These are phyloP conservation scores for Vigna hirtella DNA, from an alignment of 306 rosid genomes.

Conservation along the genomic window DNA sequence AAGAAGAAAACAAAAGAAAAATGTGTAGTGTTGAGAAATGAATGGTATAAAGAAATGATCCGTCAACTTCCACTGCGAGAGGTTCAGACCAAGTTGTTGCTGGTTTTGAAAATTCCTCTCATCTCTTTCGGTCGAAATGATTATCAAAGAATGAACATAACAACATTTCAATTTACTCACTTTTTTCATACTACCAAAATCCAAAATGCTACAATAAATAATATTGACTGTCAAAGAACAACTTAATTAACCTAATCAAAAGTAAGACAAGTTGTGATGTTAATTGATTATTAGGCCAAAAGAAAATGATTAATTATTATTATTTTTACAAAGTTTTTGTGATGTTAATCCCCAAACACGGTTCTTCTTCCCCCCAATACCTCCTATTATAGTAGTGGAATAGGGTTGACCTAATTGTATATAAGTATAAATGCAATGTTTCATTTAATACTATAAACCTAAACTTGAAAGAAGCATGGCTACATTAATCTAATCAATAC, in stretches of 20 bases:
- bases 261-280: background rate
- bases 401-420: conserved; percentile 16
- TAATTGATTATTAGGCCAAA: background rate
- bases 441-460: background rate
- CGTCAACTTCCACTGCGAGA: background rate
- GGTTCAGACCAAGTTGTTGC: background rate
- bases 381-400: background rate
- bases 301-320: background rate
- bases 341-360: background rate
- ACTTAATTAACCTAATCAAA: background rate
- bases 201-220: background rate
- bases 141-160: background rate
- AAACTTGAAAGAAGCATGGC: conserved; percentile 1
- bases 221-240: background rate
- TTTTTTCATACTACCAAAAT: background rate
- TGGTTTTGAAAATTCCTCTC: background rate
- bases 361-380: background rate
- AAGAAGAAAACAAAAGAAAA: background rate
- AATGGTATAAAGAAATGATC: background rate
- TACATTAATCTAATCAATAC: background rate
- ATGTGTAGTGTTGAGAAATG: background rate
- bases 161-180: background rate
- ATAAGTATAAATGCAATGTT: background rate
- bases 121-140: background rate
- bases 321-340: background rate